phyloP scores from a whole-genome alignment of 768 basidiomycete species.

The Neoboletus magnificus region DNA sequence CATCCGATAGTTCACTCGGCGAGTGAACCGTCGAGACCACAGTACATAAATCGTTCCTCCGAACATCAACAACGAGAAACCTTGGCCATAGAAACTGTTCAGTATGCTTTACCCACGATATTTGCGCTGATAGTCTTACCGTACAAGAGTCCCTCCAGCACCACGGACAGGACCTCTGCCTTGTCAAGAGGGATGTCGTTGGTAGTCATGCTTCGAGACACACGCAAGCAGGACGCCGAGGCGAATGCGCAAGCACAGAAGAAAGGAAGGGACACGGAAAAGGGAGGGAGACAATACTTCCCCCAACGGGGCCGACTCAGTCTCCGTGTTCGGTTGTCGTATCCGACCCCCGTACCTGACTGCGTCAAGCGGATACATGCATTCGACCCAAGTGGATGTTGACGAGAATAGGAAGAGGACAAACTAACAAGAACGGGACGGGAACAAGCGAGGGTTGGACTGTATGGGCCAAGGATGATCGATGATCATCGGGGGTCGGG shows the following conservation, averaged over 20 bases:
- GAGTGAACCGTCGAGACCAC: neutral
- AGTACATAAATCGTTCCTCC: conserved; percentile 27
- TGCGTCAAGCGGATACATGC: no score
- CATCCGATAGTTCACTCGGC: conserved; percentile 20
- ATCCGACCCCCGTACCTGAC: no score
- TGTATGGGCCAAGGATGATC: no score
- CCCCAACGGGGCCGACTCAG: no score
- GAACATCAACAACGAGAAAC: conserved; percentile 37
- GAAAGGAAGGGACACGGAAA: no score
- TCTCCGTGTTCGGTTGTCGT: no score
- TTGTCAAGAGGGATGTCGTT: conserved; percentile 14
- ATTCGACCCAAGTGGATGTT: no score
- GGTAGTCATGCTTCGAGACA: neutral
- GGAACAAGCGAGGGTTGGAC: no score
- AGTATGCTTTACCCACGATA: neutral
- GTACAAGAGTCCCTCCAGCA: conserved; percentile 20
- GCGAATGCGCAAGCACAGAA: neutral
- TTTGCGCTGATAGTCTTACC: conserved; percentile 2
- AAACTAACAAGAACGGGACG: no score
- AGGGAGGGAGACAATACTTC: no score
- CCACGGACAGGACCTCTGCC: conserved; percentile 17
- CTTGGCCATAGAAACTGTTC: conserved; percentile 6
- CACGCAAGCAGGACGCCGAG: neutral
- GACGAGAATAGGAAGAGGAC: no score
- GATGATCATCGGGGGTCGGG: no score